Base-by-base conservation (phyloP, 2,329 filamentous ascomycete species). In the Epichloe hybrida region DNA sequence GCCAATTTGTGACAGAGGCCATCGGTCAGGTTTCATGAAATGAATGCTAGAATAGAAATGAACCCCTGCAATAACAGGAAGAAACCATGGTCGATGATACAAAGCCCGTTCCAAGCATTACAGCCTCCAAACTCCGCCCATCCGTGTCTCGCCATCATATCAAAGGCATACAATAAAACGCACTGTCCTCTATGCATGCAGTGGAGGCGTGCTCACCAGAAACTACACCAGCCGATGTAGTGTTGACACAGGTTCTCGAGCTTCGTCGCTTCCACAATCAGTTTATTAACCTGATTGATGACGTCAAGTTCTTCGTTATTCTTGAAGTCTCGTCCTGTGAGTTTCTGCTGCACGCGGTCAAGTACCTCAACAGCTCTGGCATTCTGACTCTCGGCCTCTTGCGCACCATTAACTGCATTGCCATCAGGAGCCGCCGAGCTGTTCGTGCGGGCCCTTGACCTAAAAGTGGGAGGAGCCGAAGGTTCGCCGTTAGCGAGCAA, bases 201-300 rank as follows among this genome's bases (percentile, higher is more conserved):
- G 27, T 23, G 23, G 35, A 39, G 45, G 34, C 27, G 12, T 48
- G 48, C 40, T 64, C 69, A 97, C 91, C 91, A 97, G 76, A 96
- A 97, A 69, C 88, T 94, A 70, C 91, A 97, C 91, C 91, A 97
- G 56, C 93, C 93, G 60, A 97, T 95, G 66, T 96, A 98, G 72
- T 97, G 93, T 74, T 97, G 93, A 66, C 93, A 98, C 54, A 98
- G 73, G 66, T 97, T 97, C 76, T 97, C 93, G 60, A 97, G 74
- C 63, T 93, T 96, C 6, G 93, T 98, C 21, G 93, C 93, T 72
- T 98, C 91, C 54, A 86, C 84, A 59, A 99, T 86, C 61, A 99
- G 72, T 67, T 94, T 91, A 68, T 95, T 91, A 5, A 98, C 94
- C 70, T 99, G 93, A 54, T 81, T 81, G 51, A 87, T 82, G 21